phyloP scores from a whole-genome alignment of 2,329 filamentous ascomycete genomes.

The Ascochyta pisi region DNA sequence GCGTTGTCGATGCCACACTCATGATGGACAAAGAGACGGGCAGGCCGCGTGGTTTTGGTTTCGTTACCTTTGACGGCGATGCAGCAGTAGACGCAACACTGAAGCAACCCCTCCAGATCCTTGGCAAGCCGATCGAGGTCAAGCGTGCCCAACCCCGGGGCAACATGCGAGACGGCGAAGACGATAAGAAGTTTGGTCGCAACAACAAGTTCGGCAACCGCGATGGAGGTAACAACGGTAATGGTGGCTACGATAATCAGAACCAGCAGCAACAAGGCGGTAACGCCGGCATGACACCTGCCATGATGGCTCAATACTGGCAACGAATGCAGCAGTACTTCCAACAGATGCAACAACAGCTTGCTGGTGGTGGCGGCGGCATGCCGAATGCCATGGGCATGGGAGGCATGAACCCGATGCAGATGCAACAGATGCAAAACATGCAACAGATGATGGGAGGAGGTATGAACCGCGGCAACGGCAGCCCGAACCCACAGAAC shows the following conservation, averaged over 20 bases:
- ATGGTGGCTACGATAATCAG: slow-evolving; percentile 54
- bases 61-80: slow-evolving; percentile 97
- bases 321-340: slow-evolving; percentile 99
- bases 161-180: slow-evolving; percentile 90
- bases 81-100: slow-evolving; percentile 92
- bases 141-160: slow-evolving; percentile 97
- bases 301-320: slow-evolving; percentile 98
- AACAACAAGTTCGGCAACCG: slow-evolving; percentile 48
- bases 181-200: slow-evolving; percentile 57
- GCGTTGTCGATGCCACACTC: slow-evolving; percentile 94
- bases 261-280: slow-evolving; percentile 53
- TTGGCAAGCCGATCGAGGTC: slow-evolving; percentile 95
- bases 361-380: slow-evolving; percentile 61
- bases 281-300: slow-evolving; percentile 78
- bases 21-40: slow-evolving; percentile 99
- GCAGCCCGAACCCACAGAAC: slow-evolving; percentile 42
- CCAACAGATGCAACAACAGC: slow-evolving; percentile 90
- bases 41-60: slow-evolving; percentile 93
- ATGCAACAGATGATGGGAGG: slow-evolving; percentile 48
- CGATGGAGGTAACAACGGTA: slow-evolving; percentile 39
- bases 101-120: slow-evolving; percentile 83
- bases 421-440: slow-evolving; percentile 50
- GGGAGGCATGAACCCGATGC: slow-evolving; percentile 66
- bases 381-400: slow-evolving; percentile 57
- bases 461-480: slow-evolving; percentile 39